Base-by-base conservation (phyloP, 129 eudicot genomes). In the Lactuca saligna region DNA sequence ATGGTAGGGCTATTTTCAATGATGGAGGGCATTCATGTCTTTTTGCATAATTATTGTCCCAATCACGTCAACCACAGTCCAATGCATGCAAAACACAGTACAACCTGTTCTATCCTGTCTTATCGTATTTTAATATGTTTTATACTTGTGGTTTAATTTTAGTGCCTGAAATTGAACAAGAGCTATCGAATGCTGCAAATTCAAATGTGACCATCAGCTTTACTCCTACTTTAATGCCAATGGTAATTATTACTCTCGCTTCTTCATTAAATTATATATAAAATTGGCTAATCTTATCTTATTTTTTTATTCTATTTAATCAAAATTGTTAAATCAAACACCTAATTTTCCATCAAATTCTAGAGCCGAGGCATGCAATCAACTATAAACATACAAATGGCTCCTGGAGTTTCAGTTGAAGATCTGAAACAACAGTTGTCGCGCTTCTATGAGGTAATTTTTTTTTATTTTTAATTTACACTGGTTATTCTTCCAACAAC, bases 341-440 rank as follows among this genome's bases (percentile, higher is more conserved):
- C 49, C 14, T 32, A 32, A 32, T 53, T 49, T 51, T 41, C 62
- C 49, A 49, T 29, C 20, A 4, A 49, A 44, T 58, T 75, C 68
- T 65, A 94, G 99, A 94, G 95, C 68, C 99, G 99, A 57, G 99
- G 99, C 63, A 94, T 94, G 99, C 99, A 94, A 87, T 94, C 99
- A 69, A 89, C 94, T 70, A 94, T 94, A 33, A 89, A 89, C 65
- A 87, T 90, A 54, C 82, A 94, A 78, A 72, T 94, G 97, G 87
- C 96, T 80, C 83, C 86, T 31, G 99, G 94, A 78, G 89, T 83
- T 66, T 85, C 97, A 54, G 79, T 68, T 51, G 82, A 87, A 68
- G 97, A 90, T 80, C 60, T 94, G 77, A 68, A 83, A n/a, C 83
- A 87, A 34, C 91, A 87, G n/a, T 71, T 94, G 53, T 71, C 48